Evolutionary conservation across 257 asterid genomes (phyloP), one percentile per base, ranked within the genome.

Genomic region (Euphrasia confusa): DNA sequence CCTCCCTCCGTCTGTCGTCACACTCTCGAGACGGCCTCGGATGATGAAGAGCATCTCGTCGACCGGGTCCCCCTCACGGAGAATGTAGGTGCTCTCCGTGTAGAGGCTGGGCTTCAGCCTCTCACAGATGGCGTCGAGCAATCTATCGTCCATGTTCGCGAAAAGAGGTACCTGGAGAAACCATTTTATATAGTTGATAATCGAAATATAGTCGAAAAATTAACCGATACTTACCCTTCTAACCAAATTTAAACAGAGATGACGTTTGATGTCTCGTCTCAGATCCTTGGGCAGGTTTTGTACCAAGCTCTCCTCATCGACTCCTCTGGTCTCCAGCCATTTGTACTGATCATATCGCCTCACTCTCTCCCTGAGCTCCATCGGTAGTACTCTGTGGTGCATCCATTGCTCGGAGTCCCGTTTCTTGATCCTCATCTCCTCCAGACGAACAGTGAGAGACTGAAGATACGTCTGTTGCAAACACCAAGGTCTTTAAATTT

Each of bases 351-450:
- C 96, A 27, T 92, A 89, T 21, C 99, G 94, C 42, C 97, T 70
- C 7, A 92, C 99, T 68, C 95, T 76, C 71, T 89, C 94, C 81
- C 85, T 79, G 26, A 87, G 85, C 70, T 93, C 96, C 15, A 77
- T 78, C 14, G 99, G 99, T 18, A 92, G 89, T 35, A 92, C 90
- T 50, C 99, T 73, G 73, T 92, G 99, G 77, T 84, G 97, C 99
- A 92, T 92, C 99, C 99, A 92, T 61, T 83, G 97, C 83, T 92
- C 97, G 0, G 99, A 89, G 71, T 92, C 99, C 2, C 94, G 86
- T 62, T 88, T 79, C 66, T 89, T 92, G 63, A 92, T 69, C 72
- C 99, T 85, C 99, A 92, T 92, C 75, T 92, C 97, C 78, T 92
- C 99, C 54, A 87, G 83, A 17, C 96, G 83, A 66, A 87, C 91